Evolutionary conservation across 345 rosid genomes (phyloP).

Genomic region (Heritiera littoralis): DNA sequence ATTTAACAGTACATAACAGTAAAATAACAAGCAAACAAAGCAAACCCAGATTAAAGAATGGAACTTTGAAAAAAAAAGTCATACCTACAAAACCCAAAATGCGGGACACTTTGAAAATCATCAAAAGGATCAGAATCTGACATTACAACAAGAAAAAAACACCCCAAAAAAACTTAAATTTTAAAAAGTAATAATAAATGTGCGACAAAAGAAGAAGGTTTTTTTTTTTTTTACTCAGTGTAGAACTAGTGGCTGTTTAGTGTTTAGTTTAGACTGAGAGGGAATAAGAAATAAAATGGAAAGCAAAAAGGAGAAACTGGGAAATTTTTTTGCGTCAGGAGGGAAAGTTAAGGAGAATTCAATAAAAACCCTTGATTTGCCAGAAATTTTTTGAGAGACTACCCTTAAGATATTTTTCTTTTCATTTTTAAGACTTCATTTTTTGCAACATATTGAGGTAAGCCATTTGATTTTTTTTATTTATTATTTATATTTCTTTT

Average conservation of each 20-base stretch:
- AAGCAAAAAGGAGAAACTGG: background rate
- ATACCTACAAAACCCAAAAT: slow-evolving; percentile 10
- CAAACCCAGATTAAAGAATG: background rate
- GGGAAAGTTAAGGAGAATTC: background rate
- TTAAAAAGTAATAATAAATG: background rate
- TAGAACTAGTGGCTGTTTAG: background rate
- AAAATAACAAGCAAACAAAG: no score
- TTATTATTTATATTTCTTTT: background rate
- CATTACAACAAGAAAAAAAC: background rate
- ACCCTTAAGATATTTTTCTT: background rate
- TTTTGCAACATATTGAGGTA: no score
- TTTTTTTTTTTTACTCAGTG: background rate
- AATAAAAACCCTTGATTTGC: background rate
- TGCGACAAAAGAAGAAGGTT: background rate
- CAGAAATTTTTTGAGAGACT: background rate
- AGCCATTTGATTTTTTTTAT: background rate
- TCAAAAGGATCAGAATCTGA: background rate
- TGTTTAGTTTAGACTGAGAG: background rate
- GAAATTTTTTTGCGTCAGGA: background rate
- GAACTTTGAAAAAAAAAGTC: background rate
- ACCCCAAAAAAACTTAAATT: background rate
- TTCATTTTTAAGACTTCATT: background rate
- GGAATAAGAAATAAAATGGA: background rate
- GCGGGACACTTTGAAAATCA: background rate
- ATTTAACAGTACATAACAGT: no score